phyloP scores from a whole-genome alignment of 495 filamentous ascomycete species.

The Podospora australis region DNA sequence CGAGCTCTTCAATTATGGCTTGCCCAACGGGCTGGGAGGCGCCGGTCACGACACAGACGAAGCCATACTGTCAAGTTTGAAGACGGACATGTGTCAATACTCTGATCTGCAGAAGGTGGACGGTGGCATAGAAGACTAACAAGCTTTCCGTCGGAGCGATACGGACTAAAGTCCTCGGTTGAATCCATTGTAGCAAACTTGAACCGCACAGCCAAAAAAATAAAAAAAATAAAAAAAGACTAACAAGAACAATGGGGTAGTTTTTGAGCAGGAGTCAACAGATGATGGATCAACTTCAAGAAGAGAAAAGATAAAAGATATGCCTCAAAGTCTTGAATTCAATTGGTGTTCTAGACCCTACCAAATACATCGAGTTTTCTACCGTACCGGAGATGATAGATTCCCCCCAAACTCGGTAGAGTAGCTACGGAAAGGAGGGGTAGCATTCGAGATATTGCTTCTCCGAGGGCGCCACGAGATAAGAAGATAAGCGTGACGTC shows the following conservation, averaged over 20 bases:
- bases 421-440: too few species aligned
- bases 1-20: slow-evolving; percentile 52
- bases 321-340: neutral
- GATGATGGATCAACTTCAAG: neutral
- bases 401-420: too few species aligned
- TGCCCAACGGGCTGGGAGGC: slow-evolving; percentile 51
- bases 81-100: neutral
- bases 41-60: slow-evolving; percentile 57
- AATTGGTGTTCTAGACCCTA: neutral
- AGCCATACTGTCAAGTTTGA: slow-evolving; percentile 42
- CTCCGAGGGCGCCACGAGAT: neutral
- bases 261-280: too few species aligned
- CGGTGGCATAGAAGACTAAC: slow-evolving; percentile 24
- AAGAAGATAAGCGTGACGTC: too few species aligned
- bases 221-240: neutral
- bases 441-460: neutral
- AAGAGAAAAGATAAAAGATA: neutral
- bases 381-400: too few species aligned
- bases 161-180: slow-evolving; percentile 51
- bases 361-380: neutral
- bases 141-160: slow-evolving; percentile 54
- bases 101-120: neutral
- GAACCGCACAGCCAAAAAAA: neutral
- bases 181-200: slow-evolving; percentile 23
- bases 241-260: too few species aligned